These are phyloP conservation scores for Clohesyomyces aquaticus DNA, from an alignment of 495 filamentous ascomycete species.

Conservation along the genomic window DNA sequence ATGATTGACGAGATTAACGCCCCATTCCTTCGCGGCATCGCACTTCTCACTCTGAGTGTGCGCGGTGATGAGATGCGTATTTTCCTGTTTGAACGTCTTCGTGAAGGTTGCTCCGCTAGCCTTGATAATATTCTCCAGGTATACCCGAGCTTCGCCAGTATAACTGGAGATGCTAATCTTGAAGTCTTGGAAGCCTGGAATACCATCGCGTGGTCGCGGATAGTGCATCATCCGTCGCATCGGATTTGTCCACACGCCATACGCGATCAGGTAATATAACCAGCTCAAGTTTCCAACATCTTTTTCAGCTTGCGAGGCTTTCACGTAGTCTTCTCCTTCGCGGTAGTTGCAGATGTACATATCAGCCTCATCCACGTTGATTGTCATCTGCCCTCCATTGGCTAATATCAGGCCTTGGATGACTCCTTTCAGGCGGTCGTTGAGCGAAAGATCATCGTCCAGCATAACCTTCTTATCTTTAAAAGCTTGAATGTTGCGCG, in stretches of 20 bases:
- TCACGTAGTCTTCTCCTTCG: slow-evolving; percentile 75
- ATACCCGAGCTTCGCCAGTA: slow-evolving; percentile 87
- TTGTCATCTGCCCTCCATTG: slow-evolving; percentile 70
- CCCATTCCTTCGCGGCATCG: slow-evolving; percentile 88
- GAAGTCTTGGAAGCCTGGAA: slow-evolving; percentile 76
- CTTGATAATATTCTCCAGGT: slow-evolving; percentile 87
- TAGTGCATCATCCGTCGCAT: slow-evolving; percentile 84
- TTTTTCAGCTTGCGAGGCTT: slow-evolving; percentile 72
- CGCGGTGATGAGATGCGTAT: slow-evolving; percentile 93
- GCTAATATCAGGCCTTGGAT: slow-evolving; percentile 69
- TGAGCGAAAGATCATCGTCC: slow-evolving; percentile 70
- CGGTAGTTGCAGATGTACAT: slow-evolving; percentile 87
- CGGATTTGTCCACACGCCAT: slow-evolving; percentile 85
- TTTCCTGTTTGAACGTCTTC: slow-evolving; percentile 88
- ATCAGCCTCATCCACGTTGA: slow-evolving; percentile 69
- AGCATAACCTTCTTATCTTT: slow-evolving; percentile 61
- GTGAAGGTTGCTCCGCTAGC: slow-evolving; percentile 86
- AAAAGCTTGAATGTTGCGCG: slow-evolving; percentile 56
- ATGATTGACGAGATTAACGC: slow-evolving; percentile 86
- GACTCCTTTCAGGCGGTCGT: slow-evolving; percentile 63
- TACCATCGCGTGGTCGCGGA: slow-evolving; percentile 70
- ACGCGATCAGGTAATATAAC: slow-evolving; percentile 88
- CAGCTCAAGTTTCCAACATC: slow-evolving; percentile 90
- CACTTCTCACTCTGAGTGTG: slow-evolving; percentile 88
- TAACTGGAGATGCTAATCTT: slow-evolving; percentile 93